Base-by-base conservation (phyloP, 306 rosid species). In the Quercus engelmannii region DNA sequence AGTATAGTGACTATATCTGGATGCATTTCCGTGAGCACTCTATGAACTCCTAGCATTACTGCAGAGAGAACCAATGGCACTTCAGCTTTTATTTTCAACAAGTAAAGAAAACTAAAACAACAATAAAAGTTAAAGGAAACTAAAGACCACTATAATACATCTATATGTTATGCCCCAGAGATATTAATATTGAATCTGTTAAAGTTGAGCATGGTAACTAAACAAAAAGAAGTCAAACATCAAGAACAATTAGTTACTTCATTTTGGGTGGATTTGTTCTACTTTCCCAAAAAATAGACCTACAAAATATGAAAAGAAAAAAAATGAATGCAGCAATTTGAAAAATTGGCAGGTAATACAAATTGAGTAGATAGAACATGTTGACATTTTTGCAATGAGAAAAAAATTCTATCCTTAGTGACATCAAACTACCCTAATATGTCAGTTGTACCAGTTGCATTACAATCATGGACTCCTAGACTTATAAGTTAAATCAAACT, bases 11-110 rank as follows among this genome's bases (percentile, higher is more conserved):
- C 43, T 73, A 91, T 63, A 79, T 89, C 79, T 35, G 98, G 92
- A 78, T 76, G 88, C 43, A 77, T 78, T 86, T 85, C 87, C 80
- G 69, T 77, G 81, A 92, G 96, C 73, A 81, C 84, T 75, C 67
- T 59, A 79, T 95, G 99, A 83, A 85, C 91, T 83, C 76, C 86
- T 81, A 90, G 84, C 81, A 91, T 90, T 57, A 91, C 97, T 92
- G 99, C 88, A 91, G 79, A 68, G 19, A 69, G 83, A 49, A 41
- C 69, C 52, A 55, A 77, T 41, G 75, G 38, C 76, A 79, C 63
- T 59, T 74, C 57, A 82, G 52, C 74, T 61, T n/a, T 23, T 19
- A 49, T 11, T 71, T 49, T 49, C 8, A 0, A 28, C 21, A 5
- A 18, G 26, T 55, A 28, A 74, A 31, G 15, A 74, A 69, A 43